phyloP scores from a whole-genome alignment of 1,284 basidiomycete species.

The Papiliotrema fonsecae region DNA sequence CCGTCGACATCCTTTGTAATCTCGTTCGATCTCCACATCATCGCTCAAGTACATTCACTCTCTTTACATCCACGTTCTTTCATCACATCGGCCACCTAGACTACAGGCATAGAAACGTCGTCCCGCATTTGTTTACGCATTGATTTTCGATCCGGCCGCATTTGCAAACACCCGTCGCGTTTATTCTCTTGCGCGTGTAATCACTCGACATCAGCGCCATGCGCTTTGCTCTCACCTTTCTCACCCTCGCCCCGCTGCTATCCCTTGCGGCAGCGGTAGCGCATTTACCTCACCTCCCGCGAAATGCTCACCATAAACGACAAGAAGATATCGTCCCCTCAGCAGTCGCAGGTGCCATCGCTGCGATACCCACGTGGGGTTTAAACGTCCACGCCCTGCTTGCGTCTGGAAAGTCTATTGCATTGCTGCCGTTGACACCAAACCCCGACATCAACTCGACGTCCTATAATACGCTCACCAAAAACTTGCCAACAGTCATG shows the following conservation, averaged over 20 bases:
- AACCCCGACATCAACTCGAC: slow-evolving; percentile 9
- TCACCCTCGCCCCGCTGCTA: background rate
- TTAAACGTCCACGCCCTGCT: slow-evolving; percentile 1
- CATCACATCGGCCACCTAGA: too few species aligned
- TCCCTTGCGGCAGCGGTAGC: background rate
- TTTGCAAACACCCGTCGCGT: too few species aligned
- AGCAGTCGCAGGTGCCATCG: background rate
- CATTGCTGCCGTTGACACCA: slow-evolving; percentile 7
- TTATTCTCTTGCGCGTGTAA: too few species aligned
- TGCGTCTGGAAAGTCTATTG: slow-evolving; percentile 2
- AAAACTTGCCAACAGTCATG: slow-evolving; percentile 19
- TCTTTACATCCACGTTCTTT: too few species aligned
- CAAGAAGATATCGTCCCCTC: background rate
- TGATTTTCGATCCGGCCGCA: too few species aligned
- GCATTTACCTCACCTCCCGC: background rate
- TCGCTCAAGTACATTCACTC: too few species aligned
- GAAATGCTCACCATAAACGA: background rate
- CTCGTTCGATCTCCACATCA: too few species aligned
- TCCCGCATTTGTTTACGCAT: too few species aligned
- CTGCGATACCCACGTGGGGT: background rate
- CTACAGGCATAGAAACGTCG: too few species aligned
- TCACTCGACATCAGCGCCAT: too few species aligned
- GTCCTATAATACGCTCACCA: slow-evolving; percentile 12
- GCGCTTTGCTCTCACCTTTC: background rate
- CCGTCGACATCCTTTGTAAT: too few species aligned